phyloP scores from a whole-genome alignment of 2,329 filamentous ascomycete genomes.

The Hypomyces rosellus region DNA sequence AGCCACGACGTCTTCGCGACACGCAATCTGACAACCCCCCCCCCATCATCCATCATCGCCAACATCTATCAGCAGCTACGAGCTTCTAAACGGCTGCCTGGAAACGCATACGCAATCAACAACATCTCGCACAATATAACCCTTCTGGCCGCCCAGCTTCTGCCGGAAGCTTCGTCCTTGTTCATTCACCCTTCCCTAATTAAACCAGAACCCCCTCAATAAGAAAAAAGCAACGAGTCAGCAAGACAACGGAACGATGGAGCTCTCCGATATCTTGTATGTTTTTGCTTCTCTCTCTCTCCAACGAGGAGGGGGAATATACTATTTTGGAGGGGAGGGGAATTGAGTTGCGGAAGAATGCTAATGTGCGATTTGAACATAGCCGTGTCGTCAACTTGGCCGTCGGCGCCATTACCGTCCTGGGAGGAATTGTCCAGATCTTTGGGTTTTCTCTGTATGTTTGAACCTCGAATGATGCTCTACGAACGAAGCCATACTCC shows the following conservation, averaged over 20 bases:
- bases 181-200: not conserved
- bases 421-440: constrained; percentile 74
- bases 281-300: constrained; percentile 24
- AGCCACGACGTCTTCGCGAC: not conserved
- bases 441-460: constrained; percentile 56
- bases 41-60: constrained; percentile 2
- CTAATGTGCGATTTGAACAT: constrained; percentile 20
- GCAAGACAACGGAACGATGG: constrained; percentile 54
- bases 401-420: constrained; percentile 77
- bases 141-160: not conserved
- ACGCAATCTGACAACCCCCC: not conserved
- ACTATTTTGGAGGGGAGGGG: not conserved
- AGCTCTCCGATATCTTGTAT: constrained; percentile 89
- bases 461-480: too few relatives aligned
- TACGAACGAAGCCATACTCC: too few relatives aligned
- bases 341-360: constrained; percentile 26
- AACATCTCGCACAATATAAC: too few relatives aligned
- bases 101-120: too few relatives aligned
- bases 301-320: not conserved
- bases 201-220: not conserved
- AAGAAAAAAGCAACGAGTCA: not conserved
- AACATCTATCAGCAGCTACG: constrained; percentile 19
- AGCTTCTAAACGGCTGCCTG: too few relatives aligned
- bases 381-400: constrained; percentile 93
- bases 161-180: not conserved